Percentiles rank a stretch among this genome's conserved stretches.
Evolutionary conservation across 169 alveolate species (phyloP).

Genomic region (Perkinsus chesapeaki): DNA sequence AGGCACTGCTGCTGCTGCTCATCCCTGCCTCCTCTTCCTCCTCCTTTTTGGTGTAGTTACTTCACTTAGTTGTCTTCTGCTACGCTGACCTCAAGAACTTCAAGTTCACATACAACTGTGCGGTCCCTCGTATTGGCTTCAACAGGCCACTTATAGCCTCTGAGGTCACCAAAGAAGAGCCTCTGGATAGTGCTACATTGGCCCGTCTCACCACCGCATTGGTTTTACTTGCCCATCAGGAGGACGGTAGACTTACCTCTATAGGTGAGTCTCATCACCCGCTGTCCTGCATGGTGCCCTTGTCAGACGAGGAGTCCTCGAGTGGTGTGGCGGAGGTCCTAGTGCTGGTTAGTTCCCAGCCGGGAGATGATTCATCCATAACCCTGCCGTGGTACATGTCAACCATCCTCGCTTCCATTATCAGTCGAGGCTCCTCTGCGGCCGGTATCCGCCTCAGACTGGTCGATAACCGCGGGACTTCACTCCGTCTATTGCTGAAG

Average conservation of each 20-base stretch:
- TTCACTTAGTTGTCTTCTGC: conserved; percentile 24
- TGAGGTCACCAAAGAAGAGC: not conserved
- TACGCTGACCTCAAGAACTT: conserved; percentile 59
- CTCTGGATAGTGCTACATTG: not conserved
- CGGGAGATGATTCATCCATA: not conserved
- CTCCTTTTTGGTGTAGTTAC: no score
- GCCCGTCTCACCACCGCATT: not conserved
- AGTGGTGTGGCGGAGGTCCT: not conserved
- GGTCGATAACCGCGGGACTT: not conserved
- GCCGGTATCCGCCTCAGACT: not conserved
- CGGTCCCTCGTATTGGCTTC: conserved; percentile 24
- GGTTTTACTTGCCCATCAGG: not conserved
- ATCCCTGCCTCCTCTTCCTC: no score
- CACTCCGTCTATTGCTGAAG: not conserved
- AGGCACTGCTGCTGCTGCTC: no score
- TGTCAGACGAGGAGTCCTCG: not conserved
- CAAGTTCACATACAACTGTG: conserved; percentile 34
- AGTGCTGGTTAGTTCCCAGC: not conserved
- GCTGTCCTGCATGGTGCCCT: not conserved
- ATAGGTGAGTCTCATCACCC: not conserved
- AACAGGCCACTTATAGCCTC: conserved; percentile 4
- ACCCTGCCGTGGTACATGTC: not conserved
- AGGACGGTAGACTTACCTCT: not conserved
- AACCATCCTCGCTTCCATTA: not conserved
- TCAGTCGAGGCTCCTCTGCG: not conserved